Conservation (phyloP, 495 filamentous ascomycete genomes). For the Extremus antarcticus region DNA sequence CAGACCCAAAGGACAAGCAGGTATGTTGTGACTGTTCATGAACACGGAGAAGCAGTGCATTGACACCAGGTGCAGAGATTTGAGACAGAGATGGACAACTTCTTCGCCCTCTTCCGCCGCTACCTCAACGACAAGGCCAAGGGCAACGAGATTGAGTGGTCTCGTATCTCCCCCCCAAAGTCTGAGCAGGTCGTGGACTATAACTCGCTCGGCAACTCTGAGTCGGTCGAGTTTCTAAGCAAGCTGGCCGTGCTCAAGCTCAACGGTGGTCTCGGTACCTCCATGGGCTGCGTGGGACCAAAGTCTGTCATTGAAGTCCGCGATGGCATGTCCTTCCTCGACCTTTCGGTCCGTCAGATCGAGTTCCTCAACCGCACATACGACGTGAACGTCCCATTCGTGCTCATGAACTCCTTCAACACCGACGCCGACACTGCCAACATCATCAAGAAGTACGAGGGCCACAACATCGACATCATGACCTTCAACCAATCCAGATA, state of each 20-base stretch:
- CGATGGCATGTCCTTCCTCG: conserved; percentile 99
- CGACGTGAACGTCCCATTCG: conserved; percentile 92
- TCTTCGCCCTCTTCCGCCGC: conserved; percentile 94
- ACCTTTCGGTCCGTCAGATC: conserved; percentile 96
- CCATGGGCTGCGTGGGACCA: conserved; percentile 98
- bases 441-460: conserved; percentile 99
- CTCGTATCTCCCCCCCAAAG: conserved; percentile 86
- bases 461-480: conserved; percentile 97
- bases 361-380: conserved; percentile 98
- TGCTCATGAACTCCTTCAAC: conserved; percentile 99
- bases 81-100: conserved; percentile 99
- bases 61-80: conserved; percentile 46
- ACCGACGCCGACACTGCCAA: conserved; percentile 95
- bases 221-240: conserved; percentile 85
- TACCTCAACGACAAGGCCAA: conserved; percentile 99
- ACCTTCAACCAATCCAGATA: conserved; percentile 99
- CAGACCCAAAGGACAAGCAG: conserved; percentile 74
- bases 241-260: conserved; percentile 99
- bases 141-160: conserved; percentile 87
- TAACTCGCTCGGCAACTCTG: conserved; percentile 67
- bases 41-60: background rate
- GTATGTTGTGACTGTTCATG: conserved; percentile 32
- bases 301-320: conserved; percentile 99
- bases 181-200: conserved; percentile 90
- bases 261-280: conserved; percentile 98